A percentile compares a stretch with the other conserved stretches of the same genome.
These are phyloP conservation scores for Hyaloscypha finlandica DNA, from an alignment of 495 filamentous ascomycete species.

Conservation along the genomic window DNA sequence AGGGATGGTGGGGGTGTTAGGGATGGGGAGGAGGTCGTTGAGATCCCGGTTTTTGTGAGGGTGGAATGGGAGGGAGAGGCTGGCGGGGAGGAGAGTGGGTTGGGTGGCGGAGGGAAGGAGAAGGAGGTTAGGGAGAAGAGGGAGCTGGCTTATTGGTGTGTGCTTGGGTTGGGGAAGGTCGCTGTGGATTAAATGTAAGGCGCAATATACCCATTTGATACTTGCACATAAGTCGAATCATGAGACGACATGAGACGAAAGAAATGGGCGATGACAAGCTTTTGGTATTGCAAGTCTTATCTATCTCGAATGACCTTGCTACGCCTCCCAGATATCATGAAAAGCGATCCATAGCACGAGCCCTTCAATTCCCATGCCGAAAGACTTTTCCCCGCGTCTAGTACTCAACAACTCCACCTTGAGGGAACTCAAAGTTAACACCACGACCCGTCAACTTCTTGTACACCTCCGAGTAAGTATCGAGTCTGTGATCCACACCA, in stretches of 20 bases:
- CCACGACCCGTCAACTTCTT: slow-evolving; percentile 89
- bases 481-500: slow-evolving; percentile 96
- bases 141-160: slow-evolving; percentile 94
- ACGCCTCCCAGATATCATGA: slow-evolving; percentile 27
- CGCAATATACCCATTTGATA: slow-evolving; percentile 35
- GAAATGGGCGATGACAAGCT: slow-evolving; percentile 20
- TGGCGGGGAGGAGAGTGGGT: slow-evolving; percentile 61
- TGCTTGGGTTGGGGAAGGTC: slow-evolving; percentile 84
- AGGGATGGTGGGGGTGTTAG: slow-evolving; percentile 40
- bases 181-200: slow-evolving; percentile 22
- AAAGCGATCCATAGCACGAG: slow-evolving; percentile 5
- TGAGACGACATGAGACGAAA: neutral
- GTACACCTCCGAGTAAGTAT: slow-evolving; percentile 99
- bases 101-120: slow-evolving; percentile 42
- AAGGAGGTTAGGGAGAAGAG: slow-evolving; percentile 61
- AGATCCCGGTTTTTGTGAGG: slow-evolving; percentile 91
- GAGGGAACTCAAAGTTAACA: slow-evolving; percentile 97
- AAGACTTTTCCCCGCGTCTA: slow-evolving; percentile 52
- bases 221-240: slow-evolving; percentile 11
- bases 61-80: slow-evolving; percentile 89
- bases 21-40: slow-evolving; percentile 86
- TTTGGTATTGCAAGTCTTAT: slow-evolving; percentile 25
- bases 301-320: slow-evolving; percentile 23
- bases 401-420: slow-evolving; percentile 74
- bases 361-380: slow-evolving; percentile 10